Evolutionary conservation across 129 eudicot genomes (phyloP).

Genomic region (Mikania micrantha): DNA sequence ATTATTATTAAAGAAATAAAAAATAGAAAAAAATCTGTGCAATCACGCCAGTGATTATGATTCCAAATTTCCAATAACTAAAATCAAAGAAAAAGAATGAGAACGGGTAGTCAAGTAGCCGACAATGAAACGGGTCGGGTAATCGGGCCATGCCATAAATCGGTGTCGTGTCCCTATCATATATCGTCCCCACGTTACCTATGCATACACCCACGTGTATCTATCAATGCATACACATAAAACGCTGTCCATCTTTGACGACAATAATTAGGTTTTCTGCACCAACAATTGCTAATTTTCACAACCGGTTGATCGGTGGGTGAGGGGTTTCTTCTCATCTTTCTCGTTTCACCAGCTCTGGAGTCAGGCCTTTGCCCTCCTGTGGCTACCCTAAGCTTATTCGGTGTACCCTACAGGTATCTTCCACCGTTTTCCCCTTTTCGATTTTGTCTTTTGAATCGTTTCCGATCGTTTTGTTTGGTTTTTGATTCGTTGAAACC

Average conservation of each 20-base stretch:
- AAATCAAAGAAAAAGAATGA: too few species aligned
- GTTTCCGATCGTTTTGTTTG: not conserved
- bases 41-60: too few species aligned
- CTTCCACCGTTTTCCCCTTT: not conserved
- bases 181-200: slow-evolving; percentile 10
- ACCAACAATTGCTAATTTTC: not conserved
- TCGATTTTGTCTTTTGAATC: not conserved
- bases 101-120: too few species aligned
- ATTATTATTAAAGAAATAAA: too few species aligned
- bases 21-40: too few species aligned
- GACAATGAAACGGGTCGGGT: not conserved
- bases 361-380: slow-evolving; percentile 44
- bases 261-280: slow-evolving; percentile 21
- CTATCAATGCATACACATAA: not conserved
- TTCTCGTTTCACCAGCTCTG: slow-evolving; percentile 28
- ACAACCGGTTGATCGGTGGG: slow-evolving; percentile 16
- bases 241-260: slow-evolving; percentile 8
- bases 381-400: slow-evolving; percentile 68
- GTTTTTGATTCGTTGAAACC: not conserved
- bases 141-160: not conserved
- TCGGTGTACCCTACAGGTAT: slow-evolving; percentile 69
- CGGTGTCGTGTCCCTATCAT: slow-evolving; percentile 11
- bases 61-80: too few species aligned
- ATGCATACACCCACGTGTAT: slow-evolving; percentile 18
- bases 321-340: slow-evolving; percentile 23